Evolutionary conservation across 495 filamentous ascomycete species (phyloP), one percentile per base, ranked within the genome.

Genomic region (Aspergillus sclerotioniger): DNA sequence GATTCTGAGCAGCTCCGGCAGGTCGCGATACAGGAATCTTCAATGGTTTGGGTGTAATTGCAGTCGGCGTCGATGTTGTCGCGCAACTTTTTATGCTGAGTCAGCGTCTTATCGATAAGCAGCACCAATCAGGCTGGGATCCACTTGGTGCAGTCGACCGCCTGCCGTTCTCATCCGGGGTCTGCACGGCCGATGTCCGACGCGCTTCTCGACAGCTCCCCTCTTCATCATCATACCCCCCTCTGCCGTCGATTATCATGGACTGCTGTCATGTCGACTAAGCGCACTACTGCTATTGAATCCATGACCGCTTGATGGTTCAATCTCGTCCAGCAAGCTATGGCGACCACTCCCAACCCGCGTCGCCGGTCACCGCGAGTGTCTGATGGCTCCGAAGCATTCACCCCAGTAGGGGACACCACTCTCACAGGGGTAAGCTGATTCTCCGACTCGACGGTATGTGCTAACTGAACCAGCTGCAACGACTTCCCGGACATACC

Each of bases 71-170:
- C 25, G 5, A 25, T 43, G 52, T 51, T 49, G 49, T 32, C 20
- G 50, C n/a, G 21, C 54, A 49, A 41, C 50, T 60, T 62, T 62
- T 62, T 62, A 29, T 51, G 66, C 60, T 72, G 62, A 74, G 51
- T 72, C 68, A 71, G 58, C 59, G 8, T 44, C 68, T 73, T 75
- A 73, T 73, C 72, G 71, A 73, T 72, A 73, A 73, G 60, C 8
- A 8, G n/a, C 20, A 16, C 64, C 68, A 68, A 63, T 64, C 57
- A 68, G 3, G 53, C 31, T 28, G 15, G 47, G 55, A 55, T 56
- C 60, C 57, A 56, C 60, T 51, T 6, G 17, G 10, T 13, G 8
- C 31, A 9, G 1, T 13, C 25, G 47, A 50, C 47, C 47, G 47
- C 47, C 47, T 50, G 6, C 47, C 19, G 1, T 31, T 32, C 17